phyloP scores from a whole-genome alignment of 2,329 filamentous ascomycete genomes.

The Colletotrichum somersetense region DNA sequence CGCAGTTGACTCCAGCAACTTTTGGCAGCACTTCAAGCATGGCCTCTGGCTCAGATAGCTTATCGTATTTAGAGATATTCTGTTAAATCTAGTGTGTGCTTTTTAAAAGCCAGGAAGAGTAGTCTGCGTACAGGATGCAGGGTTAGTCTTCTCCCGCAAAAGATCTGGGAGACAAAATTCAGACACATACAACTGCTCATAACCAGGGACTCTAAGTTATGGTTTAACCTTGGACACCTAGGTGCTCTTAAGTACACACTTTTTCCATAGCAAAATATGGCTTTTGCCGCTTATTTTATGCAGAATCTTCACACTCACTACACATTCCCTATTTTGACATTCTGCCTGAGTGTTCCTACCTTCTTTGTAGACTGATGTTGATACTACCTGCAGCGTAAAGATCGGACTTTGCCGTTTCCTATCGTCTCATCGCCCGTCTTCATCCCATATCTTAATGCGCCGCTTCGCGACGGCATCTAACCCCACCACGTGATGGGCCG shows the following conservation, averaged over 20 bases:
- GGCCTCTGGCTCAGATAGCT: not conserved
- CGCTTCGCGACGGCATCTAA: not conserved
- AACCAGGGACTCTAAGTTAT: not conserved
- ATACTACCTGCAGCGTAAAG: rapidly evolving
- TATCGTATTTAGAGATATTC: not conserved
- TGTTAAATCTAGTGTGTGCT: rapidly evolving
- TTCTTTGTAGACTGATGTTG: not conserved
- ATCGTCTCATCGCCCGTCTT: not conserved
- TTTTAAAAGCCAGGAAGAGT: not conserved
- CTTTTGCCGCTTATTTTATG: not conserved
- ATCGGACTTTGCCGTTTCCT: not conserved
- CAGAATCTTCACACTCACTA: not conserved
- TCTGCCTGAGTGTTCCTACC: not conserved
- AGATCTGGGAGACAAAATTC: not conserved
- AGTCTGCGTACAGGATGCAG: too few species aligned
- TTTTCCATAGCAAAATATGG: too few species aligned
- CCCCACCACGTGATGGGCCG: not conserved
- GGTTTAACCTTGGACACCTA: too few species aligned
- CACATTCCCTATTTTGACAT: not conserved
- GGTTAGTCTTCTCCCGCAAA: not conserved
- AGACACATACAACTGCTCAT: not conserved
- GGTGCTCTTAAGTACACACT: too few species aligned
- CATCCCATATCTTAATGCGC: not conserved
- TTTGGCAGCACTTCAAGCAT: not conserved
- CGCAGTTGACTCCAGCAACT: too few species aligned